Evolutionary conservation across 768 basidiomycete species (phyloP).

Genomic region (Crassisporium funariophilum): DNA sequence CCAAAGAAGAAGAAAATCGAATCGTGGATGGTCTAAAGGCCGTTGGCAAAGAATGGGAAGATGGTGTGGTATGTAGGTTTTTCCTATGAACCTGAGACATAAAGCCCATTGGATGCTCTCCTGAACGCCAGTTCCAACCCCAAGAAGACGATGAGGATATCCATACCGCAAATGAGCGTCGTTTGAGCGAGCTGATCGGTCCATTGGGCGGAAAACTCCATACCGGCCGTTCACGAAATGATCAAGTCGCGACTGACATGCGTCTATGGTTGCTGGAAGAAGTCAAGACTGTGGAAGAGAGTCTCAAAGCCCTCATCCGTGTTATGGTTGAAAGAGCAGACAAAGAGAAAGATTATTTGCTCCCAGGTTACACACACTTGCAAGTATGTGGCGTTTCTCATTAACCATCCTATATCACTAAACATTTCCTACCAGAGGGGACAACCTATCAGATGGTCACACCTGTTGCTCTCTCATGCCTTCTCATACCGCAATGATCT

Average conservation of each 20-base stretch:
- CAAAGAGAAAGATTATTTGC: constrained; percentile 85
- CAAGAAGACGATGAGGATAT: constrained; percentile 97
- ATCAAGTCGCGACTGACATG: constrained; percentile 99
- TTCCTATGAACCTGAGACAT: neutral
- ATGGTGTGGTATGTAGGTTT: constrained; percentile 58
- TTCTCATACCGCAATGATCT: constrained; percentile 92
- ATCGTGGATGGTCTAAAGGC: constrained; percentile 73
- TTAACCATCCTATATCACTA: neutral
- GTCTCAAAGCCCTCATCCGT: constrained; percentile 76
- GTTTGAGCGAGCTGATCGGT: constrained; percentile 91
- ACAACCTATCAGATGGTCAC: constrained; percentile 99
- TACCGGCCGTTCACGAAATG: constrained; percentile 95
- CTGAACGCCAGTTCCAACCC: constrained; percentile 65
- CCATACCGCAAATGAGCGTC: constrained; percentile 96
- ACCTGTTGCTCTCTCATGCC: constrained; percentile 92
- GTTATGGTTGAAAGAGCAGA: constrained; percentile 94
- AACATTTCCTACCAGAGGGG: constrained; percentile 65
- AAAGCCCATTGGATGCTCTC: constrained; percentile 3
- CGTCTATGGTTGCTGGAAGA: constrained; percentile 92
- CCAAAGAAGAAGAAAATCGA: constrained; percentile 68
- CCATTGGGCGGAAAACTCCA: constrained; percentile 93
- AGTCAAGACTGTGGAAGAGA: constrained; percentile 62
- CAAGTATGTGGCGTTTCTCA: constrained; percentile 58
- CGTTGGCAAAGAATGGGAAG: constrained; percentile 87
- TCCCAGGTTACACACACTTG: constrained; percentile 97